A percentile compares a stretch with the other conserved stretches of the same genome.
Evolutionary conservation across 1,284 basidiomycete genomes (phyloP).

Genomic region (Microbotryomycetes sp.): DNA sequence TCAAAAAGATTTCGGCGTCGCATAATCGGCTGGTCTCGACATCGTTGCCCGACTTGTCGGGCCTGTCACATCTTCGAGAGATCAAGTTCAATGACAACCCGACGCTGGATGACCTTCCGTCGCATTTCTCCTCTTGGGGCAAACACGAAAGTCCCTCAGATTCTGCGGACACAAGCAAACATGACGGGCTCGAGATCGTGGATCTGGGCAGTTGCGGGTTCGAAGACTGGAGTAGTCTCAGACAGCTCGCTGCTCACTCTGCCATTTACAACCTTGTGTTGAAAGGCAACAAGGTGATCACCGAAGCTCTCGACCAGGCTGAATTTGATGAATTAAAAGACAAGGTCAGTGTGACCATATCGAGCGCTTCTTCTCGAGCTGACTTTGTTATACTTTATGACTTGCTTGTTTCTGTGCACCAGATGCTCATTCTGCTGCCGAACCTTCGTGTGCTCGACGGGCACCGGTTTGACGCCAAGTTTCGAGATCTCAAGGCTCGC

Average conservation of each 20-base stretch:
- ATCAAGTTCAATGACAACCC: conserved; percentile 26
- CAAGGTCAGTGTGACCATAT: conserved; percentile 27
- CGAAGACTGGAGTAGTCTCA: conserved; percentile 29
- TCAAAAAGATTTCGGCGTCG: conserved; percentile 33
- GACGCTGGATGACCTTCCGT: conserved; percentile 14
- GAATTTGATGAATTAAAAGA: conserved; percentile 22
- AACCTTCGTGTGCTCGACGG: conserved; percentile 30
- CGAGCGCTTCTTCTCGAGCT: not conserved
- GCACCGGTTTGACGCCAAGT: conserved; percentile 30
- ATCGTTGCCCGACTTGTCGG: conserved; percentile 24
- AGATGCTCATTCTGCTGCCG: conserved; percentile 29
- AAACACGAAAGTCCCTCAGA: not conserved
- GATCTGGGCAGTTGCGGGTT: conserved; percentile 30
- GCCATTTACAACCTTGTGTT: conserved; percentile 27
- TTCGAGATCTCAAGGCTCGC: conserved; percentile 20
- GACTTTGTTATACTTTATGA: not conserved
- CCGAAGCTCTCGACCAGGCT: conserved; percentile 13
- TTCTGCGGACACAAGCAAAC: not conserved
- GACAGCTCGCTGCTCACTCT: conserved; percentile 21
- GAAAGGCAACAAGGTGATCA: conserved; percentile 29
- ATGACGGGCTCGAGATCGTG: conserved; percentile 25
- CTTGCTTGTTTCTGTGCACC: not conserved
- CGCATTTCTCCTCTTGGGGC: conserved; percentile 28
- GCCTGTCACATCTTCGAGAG: conserved; percentile 25
- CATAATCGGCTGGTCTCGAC: conserved; percentile 25